Evolutionary conservation across 108 stramenopile genomes (phyloP).

Genomic region (Cyclotella sp.): DNA sequence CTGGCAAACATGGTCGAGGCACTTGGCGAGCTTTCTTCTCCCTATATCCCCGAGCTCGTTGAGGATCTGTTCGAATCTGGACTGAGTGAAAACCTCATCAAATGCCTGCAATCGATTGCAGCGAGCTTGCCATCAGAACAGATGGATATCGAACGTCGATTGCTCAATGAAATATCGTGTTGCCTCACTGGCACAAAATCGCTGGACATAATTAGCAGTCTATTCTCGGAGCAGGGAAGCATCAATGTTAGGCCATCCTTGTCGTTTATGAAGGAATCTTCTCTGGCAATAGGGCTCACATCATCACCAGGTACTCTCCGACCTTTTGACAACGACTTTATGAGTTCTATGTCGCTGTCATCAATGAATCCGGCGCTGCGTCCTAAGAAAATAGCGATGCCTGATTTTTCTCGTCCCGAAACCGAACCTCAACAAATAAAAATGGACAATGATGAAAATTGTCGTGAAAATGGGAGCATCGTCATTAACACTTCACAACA

Average conservation of each 20-base stretch:
- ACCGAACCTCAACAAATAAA: neutral
- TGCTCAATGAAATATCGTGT: conserved; percentile 87
- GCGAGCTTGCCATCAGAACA: conserved; percentile 73
- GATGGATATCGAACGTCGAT: conserved; percentile 75
- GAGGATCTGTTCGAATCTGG: conserved; percentile 94
- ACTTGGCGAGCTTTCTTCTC: conserved; percentile 72
- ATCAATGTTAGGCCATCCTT: conserved; percentile 34
- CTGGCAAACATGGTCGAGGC: conserved; percentile 93
- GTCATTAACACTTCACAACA: conserved; percentile 59
- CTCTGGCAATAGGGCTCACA: conserved; percentile 2
- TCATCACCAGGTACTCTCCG: conserved; percentile 3
- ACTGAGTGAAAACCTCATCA: conserved; percentile 85
- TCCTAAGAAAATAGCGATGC: conserved; percentile 20
- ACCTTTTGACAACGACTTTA: conserved; percentile 27
- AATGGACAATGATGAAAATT: neutral
- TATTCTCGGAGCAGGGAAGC: conserved; percentile 26
- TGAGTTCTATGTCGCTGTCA: conserved; percentile 34
- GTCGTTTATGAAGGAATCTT: conserved; percentile 13
- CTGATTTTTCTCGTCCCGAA: conserved; percentile 18
- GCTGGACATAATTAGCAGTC: conserved; percentile 35
- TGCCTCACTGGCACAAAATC: conserved; percentile 77
- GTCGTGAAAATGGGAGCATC: neutral
- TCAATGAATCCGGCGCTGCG: conserved; percentile 37
- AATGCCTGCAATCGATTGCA: conserved; percentile 86
- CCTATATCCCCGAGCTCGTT: conserved; percentile 75